Conservation (phyloP, 1,139 yeast species). For the Hyphopichia fennica region DNA sequence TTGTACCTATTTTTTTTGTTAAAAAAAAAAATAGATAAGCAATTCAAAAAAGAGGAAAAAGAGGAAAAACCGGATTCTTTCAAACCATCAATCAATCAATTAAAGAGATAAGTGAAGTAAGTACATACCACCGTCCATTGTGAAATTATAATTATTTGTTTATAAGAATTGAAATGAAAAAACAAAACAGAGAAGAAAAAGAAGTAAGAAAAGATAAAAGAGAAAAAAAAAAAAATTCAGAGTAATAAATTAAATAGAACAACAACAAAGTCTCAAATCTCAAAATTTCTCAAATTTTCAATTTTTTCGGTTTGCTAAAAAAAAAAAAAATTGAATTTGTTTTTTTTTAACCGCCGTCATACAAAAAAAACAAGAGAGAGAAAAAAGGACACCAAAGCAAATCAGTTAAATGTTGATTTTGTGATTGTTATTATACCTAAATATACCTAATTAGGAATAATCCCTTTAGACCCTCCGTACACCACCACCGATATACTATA, state of each 20-base stretch:
- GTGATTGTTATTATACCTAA: not conserved
- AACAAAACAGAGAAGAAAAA: not conserved
- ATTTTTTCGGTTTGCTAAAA: slow-evolving; percentile 13
- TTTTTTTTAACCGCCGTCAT: no score
- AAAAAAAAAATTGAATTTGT: slow-evolving; percentile 12
- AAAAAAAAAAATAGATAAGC: no score
- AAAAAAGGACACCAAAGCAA: slow-evolving; percentile 10
- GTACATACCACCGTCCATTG: slow-evolving; percentile 53
- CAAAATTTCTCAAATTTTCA: not conserved
- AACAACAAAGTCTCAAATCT: not conserved
- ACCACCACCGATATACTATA: not conserved
- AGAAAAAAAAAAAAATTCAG: not conserved
- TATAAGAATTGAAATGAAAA: slow-evolving; percentile 10
- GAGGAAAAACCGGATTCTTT: no score
- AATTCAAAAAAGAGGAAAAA: no score
- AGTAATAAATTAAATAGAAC: not conserved
- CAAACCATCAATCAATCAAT: slow-evolving; percentile 11
- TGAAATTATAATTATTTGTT: slow-evolving; percentile 15
- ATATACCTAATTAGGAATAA: not conserved
- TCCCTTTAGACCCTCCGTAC: not conserved
- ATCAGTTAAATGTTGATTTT: slow-evolving; percentile 3
- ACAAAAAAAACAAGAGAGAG: slow-evolving; percentile 14
- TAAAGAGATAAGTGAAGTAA: slow-evolving; percentile 1
- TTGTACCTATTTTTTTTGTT: no score
- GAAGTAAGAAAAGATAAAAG: not conserved